Evolutionary conservation across 1,284 basidiomycete genomes (phyloP).

Genomic region (Phenoliferia sp.): DNA sequence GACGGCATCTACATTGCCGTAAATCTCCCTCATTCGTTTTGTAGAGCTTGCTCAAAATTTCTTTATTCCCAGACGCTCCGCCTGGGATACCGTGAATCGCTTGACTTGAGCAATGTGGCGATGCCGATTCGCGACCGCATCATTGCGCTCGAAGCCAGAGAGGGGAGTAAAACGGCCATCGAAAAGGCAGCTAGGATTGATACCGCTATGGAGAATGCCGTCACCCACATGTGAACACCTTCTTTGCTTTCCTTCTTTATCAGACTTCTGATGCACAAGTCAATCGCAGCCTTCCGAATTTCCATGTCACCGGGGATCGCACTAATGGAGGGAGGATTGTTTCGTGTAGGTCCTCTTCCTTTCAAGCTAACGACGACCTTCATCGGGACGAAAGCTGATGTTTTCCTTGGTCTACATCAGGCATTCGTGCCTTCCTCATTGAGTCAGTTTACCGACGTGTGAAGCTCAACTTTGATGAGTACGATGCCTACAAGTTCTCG

Average conservation of each 20-base stretch:
- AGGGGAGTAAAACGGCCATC: constrained; percentile 40
- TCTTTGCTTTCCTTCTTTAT: background rate
- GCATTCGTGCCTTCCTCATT: constrained; percentile 51
- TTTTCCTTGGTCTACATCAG: background rate
- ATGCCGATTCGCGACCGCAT: constrained; percentile 53
- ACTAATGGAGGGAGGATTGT: constrained; percentile 34
- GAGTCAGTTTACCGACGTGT: constrained; percentile 57
- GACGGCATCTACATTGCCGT: constrained; percentile 43
- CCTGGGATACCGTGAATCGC: constrained; percentile 58
- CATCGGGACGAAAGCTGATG: background rate
- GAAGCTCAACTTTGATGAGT: constrained; percentile 40
- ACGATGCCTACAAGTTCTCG: constrained; percentile 14
- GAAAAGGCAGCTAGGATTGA: constrained; percentile 48
- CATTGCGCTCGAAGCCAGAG: constrained; percentile 48
- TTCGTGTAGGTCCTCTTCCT: constrained; percentile 27
- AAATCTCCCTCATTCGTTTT: background rate
- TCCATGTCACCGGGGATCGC: constrained; percentile 49
- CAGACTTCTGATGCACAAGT: background rate
- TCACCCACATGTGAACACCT: constrained; percentile 55
- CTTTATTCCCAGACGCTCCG: constrained; percentile 47
- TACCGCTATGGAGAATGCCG: constrained; percentile 45
- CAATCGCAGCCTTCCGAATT: constrained; percentile 53
- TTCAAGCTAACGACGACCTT: background rate
- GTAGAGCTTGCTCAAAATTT: background rate
- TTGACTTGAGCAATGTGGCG: constrained; percentile 47